Base-by-base conservation (phyloP, 208 protist species). In the Vickermania ingenoplastis region DNA sequence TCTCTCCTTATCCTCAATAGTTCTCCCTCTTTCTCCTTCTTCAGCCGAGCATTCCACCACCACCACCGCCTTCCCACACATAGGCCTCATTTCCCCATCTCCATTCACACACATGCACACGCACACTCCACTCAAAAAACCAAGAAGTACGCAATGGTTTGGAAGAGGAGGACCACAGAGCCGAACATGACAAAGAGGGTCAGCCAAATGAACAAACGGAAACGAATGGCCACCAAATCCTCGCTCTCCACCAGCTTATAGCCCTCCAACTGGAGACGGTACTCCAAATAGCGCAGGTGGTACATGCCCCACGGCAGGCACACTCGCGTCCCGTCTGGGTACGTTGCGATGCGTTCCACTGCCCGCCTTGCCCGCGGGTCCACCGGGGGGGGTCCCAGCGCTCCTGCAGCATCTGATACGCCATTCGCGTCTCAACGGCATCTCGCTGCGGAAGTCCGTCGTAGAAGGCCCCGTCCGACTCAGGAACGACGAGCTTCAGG, bases 371-470 rank as follows among this genome's bases (percentile, higher is more conserved):
- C 86, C 13, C 86, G 78, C 29, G 86, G 83, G 58, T 93, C 86
- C 24, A 91, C 73, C 2, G 83, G 83, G 29, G 80, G 0, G 86
- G 86, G 25, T 86, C 73, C 41, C 68, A 75, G 23, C 73, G 64
- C n/a, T 90, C 79, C 26, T 83, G 60, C 21, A 93, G 61, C 78
- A 85, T 86, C 56, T 89, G 78, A 48, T 91, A 93, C n/a, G 83
- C 81, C 86, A 93, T 93, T 23, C 81, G 80, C 7, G 79, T 85
- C 73, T 93, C 86, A 22, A 91, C 41, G 2, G 82, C 65, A 41
- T 93, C 86, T 41, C 86, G 86, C 28, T 63, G 54, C 36, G 83
- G 1, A n/a, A 85, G 60, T 29, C 86, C 86, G 63, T 93, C 86
- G 62, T 87, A 93, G 60, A 88, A 87, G 41, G 73, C 67, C 1